Evolutionary conservation across 106 monocot species (phyloP).

Genomic region (Acorus calamus): DNA sequence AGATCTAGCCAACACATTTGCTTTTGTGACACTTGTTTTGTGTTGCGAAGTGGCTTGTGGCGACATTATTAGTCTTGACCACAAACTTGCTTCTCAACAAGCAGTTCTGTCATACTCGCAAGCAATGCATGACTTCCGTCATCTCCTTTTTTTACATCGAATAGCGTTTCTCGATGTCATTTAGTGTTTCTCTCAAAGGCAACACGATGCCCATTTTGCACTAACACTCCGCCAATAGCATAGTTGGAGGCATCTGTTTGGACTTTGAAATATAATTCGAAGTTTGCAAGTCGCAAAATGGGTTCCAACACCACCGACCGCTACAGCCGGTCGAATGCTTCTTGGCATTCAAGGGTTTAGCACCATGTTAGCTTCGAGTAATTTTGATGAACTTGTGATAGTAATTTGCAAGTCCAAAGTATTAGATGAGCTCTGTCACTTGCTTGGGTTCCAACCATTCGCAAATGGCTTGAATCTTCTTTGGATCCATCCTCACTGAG

Average conservation of each 20-base stretch:
- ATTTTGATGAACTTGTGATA: not conserved
- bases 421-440: not conserved
- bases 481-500: not conserved
- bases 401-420: not conserved
- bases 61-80: not conserved
- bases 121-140: not conserved
- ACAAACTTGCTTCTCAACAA: not conserved
- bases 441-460: not conserved
- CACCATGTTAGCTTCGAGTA: too few relatives aligned
- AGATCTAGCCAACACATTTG: not conserved
- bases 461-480: not conserved
- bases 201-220: not conserved
- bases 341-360: too few relatives aligned
- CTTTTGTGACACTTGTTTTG: not conserved
- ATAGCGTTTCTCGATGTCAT: not conserved
- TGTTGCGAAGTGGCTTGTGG: not conserved
- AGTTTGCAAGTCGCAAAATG: not conserved
- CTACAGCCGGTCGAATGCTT: too few relatives aligned
- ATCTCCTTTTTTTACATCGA: slow-evolving; percentile 2
- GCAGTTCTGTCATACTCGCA: not conserved
- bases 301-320: not conserved
- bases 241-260: not conserved
- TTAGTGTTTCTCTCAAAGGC: slow-evolving; percentile 1
- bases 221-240: not conserved
- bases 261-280: not conserved